Percentiles rank a stretch among this genome's conserved stretches.
Evolutionary conservation across 805 yeast genomes (phyloP).

Genomic region (Candida vaughaniae): DNA sequence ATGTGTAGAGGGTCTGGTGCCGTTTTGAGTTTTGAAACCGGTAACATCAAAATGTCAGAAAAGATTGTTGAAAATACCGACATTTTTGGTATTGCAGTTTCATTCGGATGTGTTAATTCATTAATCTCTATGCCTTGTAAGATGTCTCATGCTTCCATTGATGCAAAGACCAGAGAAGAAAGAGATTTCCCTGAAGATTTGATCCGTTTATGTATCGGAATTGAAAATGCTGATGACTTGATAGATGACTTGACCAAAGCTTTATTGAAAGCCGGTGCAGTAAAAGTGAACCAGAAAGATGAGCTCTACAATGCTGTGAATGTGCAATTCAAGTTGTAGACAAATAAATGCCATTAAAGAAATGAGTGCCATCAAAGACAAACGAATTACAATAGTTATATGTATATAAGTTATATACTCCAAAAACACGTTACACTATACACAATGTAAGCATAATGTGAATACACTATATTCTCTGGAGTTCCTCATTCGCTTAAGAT

Average conservation of each 20-base stretch:
- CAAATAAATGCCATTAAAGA: too few relatives aligned
- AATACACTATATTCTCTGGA: too few relatives aligned
- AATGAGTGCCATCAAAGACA: too few relatives aligned
- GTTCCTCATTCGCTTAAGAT: too few relatives aligned
- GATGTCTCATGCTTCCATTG: conserved; percentile 98
- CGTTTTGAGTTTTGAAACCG: conserved; percentile 86
- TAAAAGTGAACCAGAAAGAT: conserved; percentile 38
- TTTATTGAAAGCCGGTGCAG: conserved; percentile 62
- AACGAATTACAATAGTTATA: neutral
- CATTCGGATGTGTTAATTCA: conserved; percentile 93
- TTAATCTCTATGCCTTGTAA: conserved; percentile 90
- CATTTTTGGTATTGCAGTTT: conserved; percentile 84
- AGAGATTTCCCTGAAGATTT: conserved; percentile 92
- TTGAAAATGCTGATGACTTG: conserved; percentile 78
- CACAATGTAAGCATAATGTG: too few relatives aligned
- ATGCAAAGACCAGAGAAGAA: conserved; percentile 79
- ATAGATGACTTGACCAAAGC: conserved; percentile 78
- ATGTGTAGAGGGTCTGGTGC: conserved; percentile 87
- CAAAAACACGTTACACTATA: too few relatives aligned
- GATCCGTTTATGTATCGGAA: conserved; percentile 87
- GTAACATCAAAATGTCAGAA: conserved; percentile 62
- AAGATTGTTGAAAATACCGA: conserved; percentile 72
- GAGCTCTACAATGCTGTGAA: conserved; percentile 40
- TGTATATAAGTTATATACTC: neutral
- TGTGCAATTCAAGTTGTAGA: conserved; percentile 25